A percentile compares a stretch with the other conserved stretches of the same genome.
These are phyloP conservation scores for Austroboletus eburneus DNA, from an alignment of 768 basidiomycete genomes.

Conservation along the genomic window DNA sequence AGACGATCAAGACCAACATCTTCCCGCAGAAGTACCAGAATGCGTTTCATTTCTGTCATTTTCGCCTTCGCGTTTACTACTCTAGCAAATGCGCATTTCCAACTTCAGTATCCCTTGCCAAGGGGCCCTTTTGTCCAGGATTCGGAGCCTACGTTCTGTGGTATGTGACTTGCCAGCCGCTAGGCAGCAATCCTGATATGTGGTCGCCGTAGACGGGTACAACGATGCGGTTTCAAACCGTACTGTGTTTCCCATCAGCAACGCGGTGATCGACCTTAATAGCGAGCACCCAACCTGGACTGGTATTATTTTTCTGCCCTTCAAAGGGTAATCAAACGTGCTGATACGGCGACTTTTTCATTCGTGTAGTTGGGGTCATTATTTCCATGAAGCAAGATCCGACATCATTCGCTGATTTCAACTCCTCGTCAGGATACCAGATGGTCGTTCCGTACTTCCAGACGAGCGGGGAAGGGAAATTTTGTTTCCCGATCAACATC, in stretches of 20 bases:
- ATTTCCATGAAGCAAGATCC: slow-evolving; percentile 56
- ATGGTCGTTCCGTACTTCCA: slow-evolving; percentile 46
- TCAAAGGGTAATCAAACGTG: slow-evolving; percentile 1
- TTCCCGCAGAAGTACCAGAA: slow-evolving; percentile 10
- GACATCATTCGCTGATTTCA: slow-evolving; percentile 62
- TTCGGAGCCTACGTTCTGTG: slow-evolving; percentile 62
- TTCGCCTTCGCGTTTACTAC: slow-evolving; percentile 38
- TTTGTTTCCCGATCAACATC: slow-evolving; percentile 68
- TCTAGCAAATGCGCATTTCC: slow-evolving; percentile 69
- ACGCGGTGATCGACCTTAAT: slow-evolving; percentile 57
- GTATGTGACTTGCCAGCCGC: slow-evolving; percentile 33
- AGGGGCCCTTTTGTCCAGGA: slow-evolving; percentile 65
- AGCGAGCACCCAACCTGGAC: slow-evolving; percentile 64
- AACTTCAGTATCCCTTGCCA: slow-evolving; percentile 69
- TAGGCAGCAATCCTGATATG: not conserved
- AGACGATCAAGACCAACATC: not conserved
- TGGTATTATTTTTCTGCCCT: slow-evolving; percentile 31
- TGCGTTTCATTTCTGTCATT: slow-evolving; percentile 34
- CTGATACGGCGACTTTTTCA: slow-evolving; percentile 1
- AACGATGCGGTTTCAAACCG: slow-evolving; percentile 46
- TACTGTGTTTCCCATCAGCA: slow-evolving; percentile 62
- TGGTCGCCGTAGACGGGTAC: slow-evolving; percentile 55
- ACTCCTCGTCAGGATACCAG: slow-evolving; percentile 34
- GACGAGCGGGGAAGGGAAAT: slow-evolving; percentile 51
- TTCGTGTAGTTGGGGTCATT: slow-evolving; percentile 44